Percentiles rank a stretch among this genome's conserved stretches.
phyloP scores from a whole-genome alignment of 1,139 yeast species.

The Geotrichum histeridarum region DNA sequence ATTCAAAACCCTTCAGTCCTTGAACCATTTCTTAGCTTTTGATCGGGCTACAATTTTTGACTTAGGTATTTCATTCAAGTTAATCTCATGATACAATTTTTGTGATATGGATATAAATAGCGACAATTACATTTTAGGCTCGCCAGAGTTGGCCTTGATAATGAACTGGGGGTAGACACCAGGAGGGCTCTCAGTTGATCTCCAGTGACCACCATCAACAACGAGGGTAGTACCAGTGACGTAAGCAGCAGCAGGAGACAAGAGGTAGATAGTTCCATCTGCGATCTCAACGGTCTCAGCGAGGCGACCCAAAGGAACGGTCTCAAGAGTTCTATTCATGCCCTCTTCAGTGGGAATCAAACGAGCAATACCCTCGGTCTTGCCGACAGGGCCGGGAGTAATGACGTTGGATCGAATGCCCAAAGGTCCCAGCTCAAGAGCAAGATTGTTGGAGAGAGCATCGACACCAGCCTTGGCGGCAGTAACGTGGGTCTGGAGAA shows the following conservation, averaged over 20 bases:
- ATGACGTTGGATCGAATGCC: constrained; percentile 77
- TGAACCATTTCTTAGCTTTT: no score
- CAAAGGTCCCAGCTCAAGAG: constrained; percentile 83
- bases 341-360: constrained; percentile 43
- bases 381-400: constrained; percentile 83
- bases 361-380: constrained; percentile 74
- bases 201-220: constrained; percentile 94
- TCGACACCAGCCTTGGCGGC: constrained; percentile 96
- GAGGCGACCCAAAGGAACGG: constrained; percentile 69
- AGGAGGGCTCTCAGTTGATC: constrained; percentile 37
- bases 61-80: no score
- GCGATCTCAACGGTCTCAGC: constrained; percentile 82
- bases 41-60: no score
- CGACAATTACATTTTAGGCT: constrained; percentile 11
- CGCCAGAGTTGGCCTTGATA: constrained; percentile 1
- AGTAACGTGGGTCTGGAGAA: constrained; percentile 79
- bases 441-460: constrained; percentile 72
- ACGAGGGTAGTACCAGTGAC: constrained; percentile 72
- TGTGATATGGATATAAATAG: background rate
- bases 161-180: constrained; percentile 21
- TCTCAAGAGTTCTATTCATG: constrained; percentile 39
- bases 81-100: background rate
- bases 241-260: constrained; percentile 75
- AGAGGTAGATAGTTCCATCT: constrained; percentile 75
- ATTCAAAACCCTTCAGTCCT: no score